Evolutionary conservation across 192 early-diverging fungal genomes (phyloP).

Genomic region (Geranomyces michiganensis): DNA sequence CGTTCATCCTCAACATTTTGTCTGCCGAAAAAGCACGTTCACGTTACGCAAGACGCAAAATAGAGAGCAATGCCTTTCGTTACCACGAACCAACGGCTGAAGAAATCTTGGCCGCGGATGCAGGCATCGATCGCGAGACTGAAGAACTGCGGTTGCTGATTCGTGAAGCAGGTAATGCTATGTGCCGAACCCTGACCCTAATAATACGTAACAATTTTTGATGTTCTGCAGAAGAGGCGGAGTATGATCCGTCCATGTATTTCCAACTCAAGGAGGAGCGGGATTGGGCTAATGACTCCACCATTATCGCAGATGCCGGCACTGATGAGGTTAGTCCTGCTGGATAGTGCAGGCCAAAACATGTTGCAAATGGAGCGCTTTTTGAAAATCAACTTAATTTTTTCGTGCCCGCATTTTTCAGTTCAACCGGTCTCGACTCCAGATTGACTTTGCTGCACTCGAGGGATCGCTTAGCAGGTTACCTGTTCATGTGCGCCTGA

Average conservation of each 20-base stretch:
- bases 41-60: constrained; percentile 14
- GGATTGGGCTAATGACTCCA: constrained; percentile 13
- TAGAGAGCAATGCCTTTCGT: constrained; percentile 29
- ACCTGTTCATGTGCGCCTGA: constrained; percentile 18
- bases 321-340: constrained; percentile 25
- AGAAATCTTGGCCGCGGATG: constrained; percentile 25
- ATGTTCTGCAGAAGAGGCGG: constrained; percentile 18
- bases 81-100: constrained; percentile 28
- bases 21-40: constrained; percentile 18
- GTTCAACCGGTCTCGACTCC: constrained; percentile 6
- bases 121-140: constrained; percentile 27
- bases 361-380: too few species aligned
- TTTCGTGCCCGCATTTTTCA: background rate
- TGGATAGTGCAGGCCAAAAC: too few species aligned
- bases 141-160: constrained; percentile 21
- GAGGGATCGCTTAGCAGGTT: constrained; percentile 11
- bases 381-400: too few species aligned
- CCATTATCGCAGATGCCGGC: background rate
- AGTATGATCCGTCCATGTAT: constrained; percentile 20
- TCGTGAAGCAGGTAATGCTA: constrained; percentile 19
- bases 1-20: too few species aligned
- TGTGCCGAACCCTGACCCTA: too few species aligned
- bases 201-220: too few species aligned
- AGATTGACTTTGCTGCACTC: constrained; percentile 20
- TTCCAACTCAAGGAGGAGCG: constrained; percentile 25